Evolutionary conservation across 352 stramenopile species (phyloP), one percentile per base, ranked within the genome.

Genomic region (Pythium dissotocum): DNA sequence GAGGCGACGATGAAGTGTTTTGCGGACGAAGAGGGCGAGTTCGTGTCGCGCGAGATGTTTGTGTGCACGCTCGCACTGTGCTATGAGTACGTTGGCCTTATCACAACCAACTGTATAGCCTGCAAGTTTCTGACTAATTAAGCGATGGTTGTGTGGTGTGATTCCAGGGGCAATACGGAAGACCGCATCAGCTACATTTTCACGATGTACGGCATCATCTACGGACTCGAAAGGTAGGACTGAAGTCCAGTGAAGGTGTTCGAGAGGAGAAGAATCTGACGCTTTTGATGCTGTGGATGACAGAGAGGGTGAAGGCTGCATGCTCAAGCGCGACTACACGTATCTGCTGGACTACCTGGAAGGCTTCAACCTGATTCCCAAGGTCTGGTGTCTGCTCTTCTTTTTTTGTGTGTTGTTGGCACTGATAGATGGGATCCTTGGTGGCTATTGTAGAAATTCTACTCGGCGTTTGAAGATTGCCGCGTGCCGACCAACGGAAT

Each of bases 161-260:
- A 49, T 24, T 70, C 16, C 64, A 95, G 87, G 72, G 87, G 87
- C 56, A 93, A 93, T 71, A 93, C 85, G 38, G 87, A 95, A 63
- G 87, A 95, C 71, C 82, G 87, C n/a, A 90, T 95, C 66, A 88
- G 82, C 72, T 95, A 93, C 70, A 80, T 95, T 26, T 95, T 95
- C 63, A 85, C 73, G 24, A 95, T 95, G 87, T 93, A 94, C 75
- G 82, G 78, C 55, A 91, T 90, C 61, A 84, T 87, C 32, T 85
- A 91, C 64, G 78, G 76, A 3, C 74, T 75, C 14, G 85, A 94
- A 44, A 77, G 85, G 87, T 94, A 73, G 44, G 62, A 49, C 4
- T 10, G 18, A 24, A 24, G 21, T 40, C 21, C 9, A 62, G 5
- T 55, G 9, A 35, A 9, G 4, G 28, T 56, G 13, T 4, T 7